phyloP scores from a whole-genome alignment of 2,329 filamentous ascomycete species.

The Colletotrichum abscissum region DNA sequence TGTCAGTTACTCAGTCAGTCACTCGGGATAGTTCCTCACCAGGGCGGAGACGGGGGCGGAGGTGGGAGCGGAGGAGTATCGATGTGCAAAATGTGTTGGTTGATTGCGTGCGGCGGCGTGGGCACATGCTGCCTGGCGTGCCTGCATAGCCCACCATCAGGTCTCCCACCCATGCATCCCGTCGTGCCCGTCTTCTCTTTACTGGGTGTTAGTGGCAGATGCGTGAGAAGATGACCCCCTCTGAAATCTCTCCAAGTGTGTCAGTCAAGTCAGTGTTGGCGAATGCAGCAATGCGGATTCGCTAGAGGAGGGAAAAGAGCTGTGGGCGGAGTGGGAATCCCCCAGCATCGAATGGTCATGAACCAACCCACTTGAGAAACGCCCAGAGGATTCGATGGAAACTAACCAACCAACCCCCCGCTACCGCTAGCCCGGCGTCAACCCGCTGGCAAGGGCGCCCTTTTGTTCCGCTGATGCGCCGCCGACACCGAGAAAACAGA shows the following conservation, averaged over 20 bases:
- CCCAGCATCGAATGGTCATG: not conserved
- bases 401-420: not conserved
- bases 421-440: not conserved
- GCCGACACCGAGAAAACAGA: slow-evolving; percentile 4
- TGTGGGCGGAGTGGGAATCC: slow-evolving; percentile 16
- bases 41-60: not conserved
- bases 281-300: slow-evolving; percentile 12
- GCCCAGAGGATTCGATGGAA: not conserved
- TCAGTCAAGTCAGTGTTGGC: not conserved
- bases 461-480: slow-evolving; percentile 6
- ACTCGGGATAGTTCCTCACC: not conserved
- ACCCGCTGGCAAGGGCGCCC: not conserved
- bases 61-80: not conserved
- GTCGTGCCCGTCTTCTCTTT: not conserved
- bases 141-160: not conserved
- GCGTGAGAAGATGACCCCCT: not conserved
- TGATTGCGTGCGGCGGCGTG: not conserved
- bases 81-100: slow-evolving; percentile 5
- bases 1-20: not conserved
- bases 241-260: too few relatives aligned
- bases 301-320: slow-evolving; percentile 7
- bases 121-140: not conserved
- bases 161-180: not conserved
- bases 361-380: slow-evolving; percentile 19
- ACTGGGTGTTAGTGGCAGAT: not conserved